Base-by-base conservation (phyloP, 2,329 filamentous ascomycete species). In the Thelonectria rubi region DNA sequence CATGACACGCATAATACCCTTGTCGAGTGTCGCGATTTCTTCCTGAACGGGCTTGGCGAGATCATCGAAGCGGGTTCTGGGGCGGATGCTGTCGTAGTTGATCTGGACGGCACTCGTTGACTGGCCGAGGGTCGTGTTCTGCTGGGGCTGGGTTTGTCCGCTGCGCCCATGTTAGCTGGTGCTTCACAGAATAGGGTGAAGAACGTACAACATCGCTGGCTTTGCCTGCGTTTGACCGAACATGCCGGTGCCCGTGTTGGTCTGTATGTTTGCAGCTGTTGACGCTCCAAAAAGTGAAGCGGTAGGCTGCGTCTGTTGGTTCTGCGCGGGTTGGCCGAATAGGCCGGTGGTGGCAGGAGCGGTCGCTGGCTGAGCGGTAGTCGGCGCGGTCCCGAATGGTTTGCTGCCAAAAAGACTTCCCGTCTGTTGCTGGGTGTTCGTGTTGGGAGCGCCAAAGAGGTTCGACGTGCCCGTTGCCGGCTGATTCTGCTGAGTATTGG, bases 11-110 rank as follows among this genome's bases (percentile, higher is more conserved):
- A 92, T 87, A 69, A 99, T 94, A 66, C 90, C 87, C 60, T 86
- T 86, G 77, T 99, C 94, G 65, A 97, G 87, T 10, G 83, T 79
- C 64, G 92, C 87, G 64, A 99, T 91, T 67, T 92, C 81, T 64
- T 88, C 86, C 73, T 97, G 93, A 15, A 97, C 82, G 30, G 92
- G 88, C 67, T 94, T 91, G 62, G 91, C 88, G 26, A 97, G 88
- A 76, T 97, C 94, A 74, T 93, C 92, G 81, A 95, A 97, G 64
- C 95, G 92, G 3, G 93, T 97, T 0, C 94, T 97, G 15, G 91
- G 90, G 54, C 93, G 88, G 62, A 98, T 82, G 73, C 91, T 92
- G 69, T 86, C 86, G 54, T 91, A 79, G 76, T 95, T 91, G 70
- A 97, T 91, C 71, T 91, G 89, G 17, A 93, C 90, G 17, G 91